Percentiles rank a stretch among this genome's conserved stretches.
These are phyloP conservation scores for Pholiota adiposa DNA, from an alignment of 1,284 basidiomycete species.

Conservation along the genomic window DNA sequence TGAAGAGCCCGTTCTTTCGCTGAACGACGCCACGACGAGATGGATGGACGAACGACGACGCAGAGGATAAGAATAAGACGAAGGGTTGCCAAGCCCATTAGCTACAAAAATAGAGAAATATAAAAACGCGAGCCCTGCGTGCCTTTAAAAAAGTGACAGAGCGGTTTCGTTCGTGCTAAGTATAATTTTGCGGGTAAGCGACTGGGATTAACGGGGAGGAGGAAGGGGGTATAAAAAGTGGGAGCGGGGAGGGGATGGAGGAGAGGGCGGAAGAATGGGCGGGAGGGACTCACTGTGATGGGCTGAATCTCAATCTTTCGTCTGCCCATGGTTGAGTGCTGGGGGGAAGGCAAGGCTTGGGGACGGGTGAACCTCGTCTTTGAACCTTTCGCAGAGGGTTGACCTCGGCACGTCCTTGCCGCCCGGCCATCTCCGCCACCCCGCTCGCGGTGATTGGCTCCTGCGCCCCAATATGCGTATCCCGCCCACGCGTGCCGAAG, in stretches of 20 bases:
- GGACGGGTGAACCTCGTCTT: constrained; percentile 19
- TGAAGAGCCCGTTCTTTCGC: constrained; percentile 90
- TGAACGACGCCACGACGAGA: constrained; percentile 30
- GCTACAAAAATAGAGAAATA: constrained; percentile 36
- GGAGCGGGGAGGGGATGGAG: constrained; percentile 14
- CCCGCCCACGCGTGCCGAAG: constrained; percentile 20
- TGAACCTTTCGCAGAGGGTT: constrained; percentile 25
- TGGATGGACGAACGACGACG: constrained; percentile 16
- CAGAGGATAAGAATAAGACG: constrained; percentile 41
- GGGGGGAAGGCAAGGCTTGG: constrained; percentile 27
- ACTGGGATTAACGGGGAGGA: constrained; percentile 18
- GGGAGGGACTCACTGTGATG: constrained; percentile 59
- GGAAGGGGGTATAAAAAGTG: constrained; percentile 16
- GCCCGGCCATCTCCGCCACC: constrained; percentile 14
- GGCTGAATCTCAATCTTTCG: constrained; percentile 92
- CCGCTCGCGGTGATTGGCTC: constrained; percentile 14
- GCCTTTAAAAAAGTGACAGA: constrained; percentile 92
- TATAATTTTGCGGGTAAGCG: constrained; percentile 26
- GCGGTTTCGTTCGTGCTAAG: constrained; percentile 87
- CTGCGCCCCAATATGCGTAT: constrained; percentile 1
- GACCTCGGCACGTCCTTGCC: constrained; percentile 24
- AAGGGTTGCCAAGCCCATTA: constrained; percentile 51
- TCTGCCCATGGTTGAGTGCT: constrained; percentile 66
- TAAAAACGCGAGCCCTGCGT: constrained; percentile 30
- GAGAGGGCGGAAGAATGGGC: constrained; percentile 9